Evolutionary conservation across 2,329 filamentous ascomycete genomes (phyloP), one percentile per base, ranked within the genome.

Genomic region (Cercospora berteroae): DNA sequence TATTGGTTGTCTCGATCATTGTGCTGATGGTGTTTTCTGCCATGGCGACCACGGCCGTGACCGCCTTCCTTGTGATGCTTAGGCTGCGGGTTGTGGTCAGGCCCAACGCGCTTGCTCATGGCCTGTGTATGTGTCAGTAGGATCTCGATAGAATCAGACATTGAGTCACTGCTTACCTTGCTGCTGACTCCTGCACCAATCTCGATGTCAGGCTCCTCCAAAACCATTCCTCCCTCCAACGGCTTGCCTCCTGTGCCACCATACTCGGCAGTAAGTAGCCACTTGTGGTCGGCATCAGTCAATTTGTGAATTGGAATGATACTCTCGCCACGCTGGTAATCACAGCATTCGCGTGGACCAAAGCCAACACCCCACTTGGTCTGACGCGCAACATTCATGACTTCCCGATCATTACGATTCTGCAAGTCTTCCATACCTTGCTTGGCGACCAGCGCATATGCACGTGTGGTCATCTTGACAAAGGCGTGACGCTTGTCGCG

Each of bases 351-450:
- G 76, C 95, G 89, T 56, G 95, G 95, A 2, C 95, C 95, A 76
- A 97, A 99, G 16, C 95, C 95, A 59, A 99, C 95, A 72, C 95
- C 95, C 95, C 95, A 99, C 71, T 95, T 89, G 48, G 94, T 98
- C 89, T 95, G 75, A 20, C 83, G 81, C 48, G 82, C 82, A 69
- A 83, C 86, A 63, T 93, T 87, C 71, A 92, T 88, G 74, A 91
- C 86, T 60, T 92, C 90, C 5, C 89, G 85, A 67, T 89, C 86
- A 70, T 90, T 88, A 69, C 88, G 87, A 62, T 88, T 89, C 79
- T 97, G 94, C 87, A 97, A 96, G 56, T 89, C 92, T 78, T 97
- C 94, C 89, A 98, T 97, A 61, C 89, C 92, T 42, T 90, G 87
- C 78, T 96, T 96, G 60, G 95, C 95, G 69, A 79, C 83, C 67